Evolutionary conservation across 2,329 filamentous ascomycete species (phyloP).

Genomic region (Coniosporium tulheliwenetii): DNA sequence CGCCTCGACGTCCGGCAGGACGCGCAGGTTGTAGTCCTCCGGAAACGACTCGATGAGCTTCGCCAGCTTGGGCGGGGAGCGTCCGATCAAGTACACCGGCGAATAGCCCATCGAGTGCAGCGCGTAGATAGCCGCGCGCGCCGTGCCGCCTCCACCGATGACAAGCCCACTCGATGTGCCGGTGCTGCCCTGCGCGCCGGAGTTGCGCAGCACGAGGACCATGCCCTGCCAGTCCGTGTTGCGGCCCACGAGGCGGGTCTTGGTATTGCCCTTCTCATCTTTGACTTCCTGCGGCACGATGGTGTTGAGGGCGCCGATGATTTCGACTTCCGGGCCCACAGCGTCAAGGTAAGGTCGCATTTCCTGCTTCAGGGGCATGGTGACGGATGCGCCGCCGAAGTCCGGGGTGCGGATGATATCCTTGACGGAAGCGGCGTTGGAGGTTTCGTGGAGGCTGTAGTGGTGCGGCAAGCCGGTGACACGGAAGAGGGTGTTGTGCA

Average conservation of each 20-base stretch:
- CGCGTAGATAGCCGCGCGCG: slow-evolving; percentile 79
- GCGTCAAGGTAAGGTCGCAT: slow-evolving; percentile 70
- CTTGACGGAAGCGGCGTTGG: slow-evolving; percentile 42
- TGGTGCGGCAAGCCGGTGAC: slow-evolving; percentile 66
- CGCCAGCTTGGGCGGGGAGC: slow-evolving; percentile 53
- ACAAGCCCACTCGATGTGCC: slow-evolving; percentile 50
- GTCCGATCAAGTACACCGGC: slow-evolving; percentile 76
- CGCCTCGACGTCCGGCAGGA: slow-evolving; percentile 39
- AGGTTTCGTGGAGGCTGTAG: slow-evolving; percentile 67
- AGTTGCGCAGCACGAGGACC: slow-evolving; percentile 58
- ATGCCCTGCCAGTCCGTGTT: slow-evolving; percentile 98
- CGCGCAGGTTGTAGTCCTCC: slow-evolving; percentile 49
- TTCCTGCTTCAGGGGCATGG: slow-evolving; percentile 85
- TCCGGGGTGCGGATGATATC: slow-evolving; percentile 50
- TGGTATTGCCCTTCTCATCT: slow-evolving; percentile 23
- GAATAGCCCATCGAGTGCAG: slow-evolving; percentile 69
- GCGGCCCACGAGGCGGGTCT: slow-evolving; percentile 53
- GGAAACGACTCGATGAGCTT: slow-evolving; percentile 60
- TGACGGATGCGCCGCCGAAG: slow-evolving; percentile 90
- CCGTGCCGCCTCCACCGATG: slow-evolving; percentile 82
- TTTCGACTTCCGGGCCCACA: slow-evolving; percentile 59
- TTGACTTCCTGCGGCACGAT: slow-evolving; percentile 45
- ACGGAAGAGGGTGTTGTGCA: slow-evolving; percentile 77
- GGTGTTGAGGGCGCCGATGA: slow-evolving; percentile 90
- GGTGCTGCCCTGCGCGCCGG: slow-evolving; percentile 38